Evolutionary conservation across 306 rosid species (phyloP).

Genomic region (Echinosophora koreensis): DNA sequence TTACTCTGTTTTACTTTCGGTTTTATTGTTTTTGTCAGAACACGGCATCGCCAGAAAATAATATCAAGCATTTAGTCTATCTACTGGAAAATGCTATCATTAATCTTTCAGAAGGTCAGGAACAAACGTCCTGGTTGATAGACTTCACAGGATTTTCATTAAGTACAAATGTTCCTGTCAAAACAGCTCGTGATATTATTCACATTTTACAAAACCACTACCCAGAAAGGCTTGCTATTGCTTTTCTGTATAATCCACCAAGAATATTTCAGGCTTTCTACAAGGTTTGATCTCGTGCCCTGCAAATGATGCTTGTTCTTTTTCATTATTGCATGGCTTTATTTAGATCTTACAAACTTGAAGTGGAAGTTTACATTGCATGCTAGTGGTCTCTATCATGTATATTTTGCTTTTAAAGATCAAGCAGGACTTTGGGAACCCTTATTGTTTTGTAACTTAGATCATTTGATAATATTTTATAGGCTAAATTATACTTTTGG

Average conservation of each 20-base stretch:
- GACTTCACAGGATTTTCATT: conserved; percentile 85
- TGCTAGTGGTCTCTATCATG: conserved; percentile 13
- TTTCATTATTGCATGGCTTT: conserved; percentile 14
- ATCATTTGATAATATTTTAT: conserved; percentile 17
- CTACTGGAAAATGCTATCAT: conserved; percentile 84
- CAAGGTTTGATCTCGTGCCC: conserved; percentile 65
- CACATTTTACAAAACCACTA: conserved; percentile 87
- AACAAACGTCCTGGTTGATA: conserved; percentile 92
- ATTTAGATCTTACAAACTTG: conserved; percentile 8
- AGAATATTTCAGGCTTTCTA: conserved; percentile 87
- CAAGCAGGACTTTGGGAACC: neutral
- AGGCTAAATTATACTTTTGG: no score
- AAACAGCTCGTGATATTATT: conserved; percentile 77
- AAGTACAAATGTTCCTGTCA: conserved; percentile 60
- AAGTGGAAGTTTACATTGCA: conserved; percentile 32
- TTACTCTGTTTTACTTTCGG: conserved; percentile 1
- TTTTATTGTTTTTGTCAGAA: conserved; percentile 55
- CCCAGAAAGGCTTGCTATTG: conserved; percentile 89
- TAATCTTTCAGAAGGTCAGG: conserved; percentile 85
- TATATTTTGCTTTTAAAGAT: conserved; percentile 38
- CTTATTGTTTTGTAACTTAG: neutral
- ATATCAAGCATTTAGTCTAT: conserved; percentile 77
- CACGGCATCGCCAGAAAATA: conserved; percentile 68
- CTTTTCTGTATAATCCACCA: conserved; percentile 84
- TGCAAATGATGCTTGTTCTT: conserved; percentile 23